Conservation (phyloP, 495 filamentous ascomycete genomes). For the Hypomontagnella monticulosa region DNA sequence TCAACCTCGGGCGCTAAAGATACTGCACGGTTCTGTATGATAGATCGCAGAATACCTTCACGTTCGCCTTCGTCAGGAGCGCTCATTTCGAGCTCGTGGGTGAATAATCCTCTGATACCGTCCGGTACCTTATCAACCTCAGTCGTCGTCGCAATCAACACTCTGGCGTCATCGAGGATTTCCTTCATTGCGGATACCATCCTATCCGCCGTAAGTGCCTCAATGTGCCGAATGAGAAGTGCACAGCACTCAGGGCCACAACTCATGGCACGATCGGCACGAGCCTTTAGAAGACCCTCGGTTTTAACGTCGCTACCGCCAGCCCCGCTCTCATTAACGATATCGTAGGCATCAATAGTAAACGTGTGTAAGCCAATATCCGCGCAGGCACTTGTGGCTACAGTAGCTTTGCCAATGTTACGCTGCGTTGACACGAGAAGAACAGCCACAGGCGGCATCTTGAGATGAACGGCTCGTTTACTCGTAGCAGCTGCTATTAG, state of each 20-base stretch:
- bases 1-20: conserved; percentile 82
- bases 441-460: conserved; percentile 87
- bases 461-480: conserved; percentile 83
- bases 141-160: conserved; percentile 91
- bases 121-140: conserved; percentile 94
- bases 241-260: conserved; percentile 85
- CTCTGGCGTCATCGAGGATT: conserved; percentile 74
- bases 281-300: conserved; percentile 84
- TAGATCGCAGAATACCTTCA: conserved; percentile 82
- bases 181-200: conserved; percentile 86
- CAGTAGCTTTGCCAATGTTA: conserved; percentile 85
- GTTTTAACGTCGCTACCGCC: conserved; percentile 92
- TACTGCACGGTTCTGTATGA: conserved; percentile 78
- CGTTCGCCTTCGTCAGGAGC: conserved; percentile 94
- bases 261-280: conserved; percentile 86
- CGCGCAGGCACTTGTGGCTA: conserved; percentile 78
- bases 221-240: conserved; percentile 86
- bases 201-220: conserved; percentile 88
- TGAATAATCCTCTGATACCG: conserved; percentile 88
- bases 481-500: conserved; percentile 89
- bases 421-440: conserved; percentile 89
- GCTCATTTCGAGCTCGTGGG: conserved; percentile 92
- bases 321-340: conserved; percentile 85
- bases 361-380: conserved; percentile 94
- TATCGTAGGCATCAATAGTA: conserved; percentile 89